Base-by-base conservation (phyloP, 23 red algal genomes). In the Chondrus crispus region DNA sequence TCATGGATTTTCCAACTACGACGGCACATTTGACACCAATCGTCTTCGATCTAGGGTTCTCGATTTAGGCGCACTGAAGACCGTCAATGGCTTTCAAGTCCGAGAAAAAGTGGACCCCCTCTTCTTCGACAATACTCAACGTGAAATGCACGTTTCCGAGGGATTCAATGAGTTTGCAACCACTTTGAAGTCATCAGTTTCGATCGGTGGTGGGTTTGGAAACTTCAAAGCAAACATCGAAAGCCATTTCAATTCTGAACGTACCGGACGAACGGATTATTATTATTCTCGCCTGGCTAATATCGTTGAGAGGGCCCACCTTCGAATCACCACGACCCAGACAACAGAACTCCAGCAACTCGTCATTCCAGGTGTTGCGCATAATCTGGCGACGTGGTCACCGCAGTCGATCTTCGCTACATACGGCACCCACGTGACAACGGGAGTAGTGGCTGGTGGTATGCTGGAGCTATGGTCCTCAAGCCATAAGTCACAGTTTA, bases 391-490 rank as follows among this genome's bases (percentile, higher is more conserved):
- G 24, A 40, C 57, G 26, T 53, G 11, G 7, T 48, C 82, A 45
- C 82, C 82, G 69, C 82, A 86, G 36, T 60, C 46, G 26, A 86
- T 86, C 36, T 86, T 86, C 29, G 40, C 7, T 6, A 70, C 58
- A 6, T 86, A 86, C n/a, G 82, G 82, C 36, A 86, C 82, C 20
- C 82, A 86, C 39, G 82, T 86, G 39, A 68, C 82, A 39, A 86
- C 58, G 46, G 82, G 82, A 4, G 24, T 86, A 42, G 82, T 66
- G 37, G 43, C 69, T 37, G 82, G 82, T 7, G 82, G 82, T 48
- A 86, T 71, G 82, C 32, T 86, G 36, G 82, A 86, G 82, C 57
- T 86, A 45, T 86, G 82, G 82, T 86, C 82, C 42, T 69, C 82
- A 19, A 68, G 55, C 3, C 35, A 28, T 53, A 71, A 68, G 48